Percentiles rank a stretch among this genome's conserved stretches.
These are phyloP conservation scores for Boletus subcaerulescens DNA, from an alignment of 768 basidiomycete genomes.

Conservation along the genomic window DNA sequence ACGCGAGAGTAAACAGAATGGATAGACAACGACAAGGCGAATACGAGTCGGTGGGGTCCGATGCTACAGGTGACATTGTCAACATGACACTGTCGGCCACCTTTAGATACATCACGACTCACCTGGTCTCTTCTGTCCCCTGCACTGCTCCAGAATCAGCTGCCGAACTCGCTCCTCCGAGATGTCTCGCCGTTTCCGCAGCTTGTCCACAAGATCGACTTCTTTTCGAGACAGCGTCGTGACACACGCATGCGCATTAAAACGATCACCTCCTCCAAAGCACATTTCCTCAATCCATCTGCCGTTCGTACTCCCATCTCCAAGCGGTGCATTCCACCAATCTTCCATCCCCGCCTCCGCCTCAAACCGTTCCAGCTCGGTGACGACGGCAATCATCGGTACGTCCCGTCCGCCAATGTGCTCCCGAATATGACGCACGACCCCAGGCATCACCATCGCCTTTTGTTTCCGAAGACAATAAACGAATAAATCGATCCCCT, in stretches of 20 bases:
- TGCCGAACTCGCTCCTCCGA: constrained; percentile 13
- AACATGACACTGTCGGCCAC: background rate
- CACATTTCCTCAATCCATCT: constrained; percentile 22
- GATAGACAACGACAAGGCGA: constrained; percentile 3
- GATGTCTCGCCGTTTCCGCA: constrained; percentile 20
- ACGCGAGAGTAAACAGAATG: background rate
- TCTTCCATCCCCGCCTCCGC: constrained; percentile 23
- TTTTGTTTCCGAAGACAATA: constrained; percentile 25
- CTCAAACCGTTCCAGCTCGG: constrained; percentile 23
- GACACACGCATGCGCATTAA: constrained; percentile 37
- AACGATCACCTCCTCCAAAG: constrained; percentile 25
- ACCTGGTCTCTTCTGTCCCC: constrained; percentile 9
- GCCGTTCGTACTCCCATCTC: constrained; percentile 25
- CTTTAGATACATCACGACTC: background rate
- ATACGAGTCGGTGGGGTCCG: background rate
- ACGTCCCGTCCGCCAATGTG: background rate
- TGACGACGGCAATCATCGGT: constrained; percentile 27
- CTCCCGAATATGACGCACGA: constrained; percentile 7
- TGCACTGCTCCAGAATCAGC: constrained; percentile 17
- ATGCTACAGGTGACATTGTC: constrained; percentile 6
- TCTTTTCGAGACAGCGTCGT: constrained; percentile 29
- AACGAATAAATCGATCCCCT: constrained; percentile 23
- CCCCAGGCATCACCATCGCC: constrained; percentile 10
- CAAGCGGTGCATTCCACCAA: constrained; percentile 27
- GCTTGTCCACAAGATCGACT: constrained; percentile 2